phyloP scores from a whole-genome alignment of 2,329 filamentous ascomycete genomes.

The Nothophoma quercina region DNA sequence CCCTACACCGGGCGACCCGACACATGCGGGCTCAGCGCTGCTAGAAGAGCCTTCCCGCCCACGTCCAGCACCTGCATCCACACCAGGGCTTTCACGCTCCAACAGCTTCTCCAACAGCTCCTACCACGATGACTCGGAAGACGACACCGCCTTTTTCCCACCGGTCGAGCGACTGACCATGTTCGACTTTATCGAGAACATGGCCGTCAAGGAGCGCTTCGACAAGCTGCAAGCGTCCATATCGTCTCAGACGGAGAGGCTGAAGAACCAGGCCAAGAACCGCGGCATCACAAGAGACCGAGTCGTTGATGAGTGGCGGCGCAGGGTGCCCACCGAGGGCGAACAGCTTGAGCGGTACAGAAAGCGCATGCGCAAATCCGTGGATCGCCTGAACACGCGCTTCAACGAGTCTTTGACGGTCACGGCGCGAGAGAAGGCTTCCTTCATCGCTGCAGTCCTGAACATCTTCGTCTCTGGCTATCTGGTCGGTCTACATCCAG shows the following conservation, averaged over 20 bases:
- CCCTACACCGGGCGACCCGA: conserved; percentile 35
- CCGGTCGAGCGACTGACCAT: conserved; percentile 89
- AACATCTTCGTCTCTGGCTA: conserved; percentile 98
- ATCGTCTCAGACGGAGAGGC: conserved; percentile 82
- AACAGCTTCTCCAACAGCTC: conserved; percentile 84
- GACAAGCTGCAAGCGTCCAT: conserved; percentile 89
- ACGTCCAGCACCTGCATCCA: conserved; percentile 59
- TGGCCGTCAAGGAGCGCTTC: conserved; percentile 86
- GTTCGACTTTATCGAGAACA: conserved; percentile 92
- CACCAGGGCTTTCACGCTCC: conserved; percentile 72
- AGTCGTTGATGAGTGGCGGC: conserved; percentile 92
- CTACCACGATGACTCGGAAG: conserved; percentile 85
- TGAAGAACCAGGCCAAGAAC: conserved; percentile 82
- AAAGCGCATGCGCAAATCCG: conserved; percentile 83
- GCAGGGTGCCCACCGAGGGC: conserved; percentile 83
- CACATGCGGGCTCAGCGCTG: conserved; percentile 36
- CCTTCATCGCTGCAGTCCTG: conserved; percentile 94
- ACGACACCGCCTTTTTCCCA: conserved; percentile 73
- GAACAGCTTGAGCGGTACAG: conserved; percentile 93
- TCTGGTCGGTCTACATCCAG: conserved; percentile 82
- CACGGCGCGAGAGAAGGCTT: conserved; percentile 89
- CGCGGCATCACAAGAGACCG: conserved; percentile 83
- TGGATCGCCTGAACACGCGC: conserved; percentile 83
- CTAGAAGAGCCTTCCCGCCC: conserved; percentile 53
- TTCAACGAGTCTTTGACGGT: conserved; percentile 93